Evolutionary conservation across 495 filamentous ascomycete species (phyloP), one percentile per base, ranked within the genome.

Genomic region (Rusavskia elegans): DNA sequence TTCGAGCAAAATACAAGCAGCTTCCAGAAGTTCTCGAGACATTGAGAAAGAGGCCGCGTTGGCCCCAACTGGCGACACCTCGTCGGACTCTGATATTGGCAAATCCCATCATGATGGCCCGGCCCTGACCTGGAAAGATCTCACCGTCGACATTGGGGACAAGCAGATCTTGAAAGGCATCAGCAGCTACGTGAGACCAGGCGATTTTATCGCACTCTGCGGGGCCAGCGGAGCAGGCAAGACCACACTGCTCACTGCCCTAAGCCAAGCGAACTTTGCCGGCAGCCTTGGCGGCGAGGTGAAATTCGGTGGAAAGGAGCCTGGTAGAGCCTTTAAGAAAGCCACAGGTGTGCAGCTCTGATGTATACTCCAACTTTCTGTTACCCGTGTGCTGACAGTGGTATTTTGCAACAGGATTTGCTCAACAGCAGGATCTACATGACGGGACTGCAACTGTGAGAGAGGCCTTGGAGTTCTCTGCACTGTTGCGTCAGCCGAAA

Each of bases 351-450:
- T 75, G 87, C 92, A 62, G 19, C 14, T 19, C 38, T 19, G n/a
- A n/a, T 19, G 13, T 62, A 62, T 2, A 70, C 70, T 10, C 67
- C 71, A 20, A 66, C 66, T 2, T 59, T 73, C 37, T 67, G 63
- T 51, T 76, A 74, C 55, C 71, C 74, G 53, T 72, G 87, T 39
- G 29, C 38, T 40, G 38, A 40, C 38, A 16, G 38, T 40, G 19
- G 38, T 11, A 19, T 40, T 82, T 88, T 37, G 90, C 89, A 70
- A 95, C 87, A 2, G 89, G 89, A 27, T 97, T 95, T 58, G 90
- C 92, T 20, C 87, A 97, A 59, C 90, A 97, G 64, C 88, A 94
- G 66, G 90, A 97, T 78, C 76, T 97, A 9, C 89, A 95, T 65
- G 73, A 93, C 23, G 73, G 82, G 35, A 93, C 88, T 0, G 79